phyloP scores from a whole-genome alignment of 495 filamentous ascomycete genomes.

The Neurospora hispaniola region DNA sequence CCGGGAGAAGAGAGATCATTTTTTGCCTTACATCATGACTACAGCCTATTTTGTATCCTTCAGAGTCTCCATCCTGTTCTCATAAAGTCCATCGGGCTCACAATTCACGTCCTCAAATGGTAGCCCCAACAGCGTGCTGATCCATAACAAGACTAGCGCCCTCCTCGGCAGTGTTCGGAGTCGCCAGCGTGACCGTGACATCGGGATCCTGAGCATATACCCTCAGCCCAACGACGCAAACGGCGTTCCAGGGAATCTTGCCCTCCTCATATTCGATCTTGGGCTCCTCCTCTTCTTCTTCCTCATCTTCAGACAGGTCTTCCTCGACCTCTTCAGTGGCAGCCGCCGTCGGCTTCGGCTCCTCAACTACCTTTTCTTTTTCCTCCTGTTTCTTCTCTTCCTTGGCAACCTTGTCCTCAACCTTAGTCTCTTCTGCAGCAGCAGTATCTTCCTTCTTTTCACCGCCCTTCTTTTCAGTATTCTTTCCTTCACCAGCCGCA shows the following conservation, averaged over 20 bases:
- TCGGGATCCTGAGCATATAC: conserved; percentile 36
- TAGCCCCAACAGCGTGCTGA: conserved; percentile 12
- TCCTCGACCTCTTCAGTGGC: not conserved
- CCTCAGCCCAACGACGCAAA: conserved; percentile 41
- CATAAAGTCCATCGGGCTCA: no score
- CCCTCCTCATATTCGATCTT: conserved; percentile 8
- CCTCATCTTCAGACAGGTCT: conserved; percentile 7
- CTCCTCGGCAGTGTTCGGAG: conserved; percentile 21
- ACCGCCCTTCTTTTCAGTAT: conserved; percentile 3
- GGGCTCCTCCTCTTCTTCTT: conserved; percentile 3
- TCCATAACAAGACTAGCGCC: conserved; percentile 17
- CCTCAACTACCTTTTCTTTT: conserved; percentile 2
- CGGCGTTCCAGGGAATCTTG: conserved; percentile 40
- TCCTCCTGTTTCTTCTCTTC: not conserved
- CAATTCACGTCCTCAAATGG: conserved; percentile 6
- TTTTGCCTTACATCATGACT: not conserved
- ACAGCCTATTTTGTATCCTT: not conserved
- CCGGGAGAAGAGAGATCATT: not conserved
- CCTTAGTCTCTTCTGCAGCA: not conserved
- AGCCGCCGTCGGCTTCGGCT: not conserved
- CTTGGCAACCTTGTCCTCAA: not conserved
- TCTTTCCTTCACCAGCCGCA: conserved; percentile 2
- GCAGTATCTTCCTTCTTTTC: conserved; percentile 1
- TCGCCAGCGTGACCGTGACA: conserved; percentile 31
- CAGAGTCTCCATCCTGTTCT: not conserved